A percentile compares a stretch with the other conserved stretches of the same genome.
Conservation (phyloP, 2,329 filamentous ascomycete species). For the Nemania abortiva region DNA sequence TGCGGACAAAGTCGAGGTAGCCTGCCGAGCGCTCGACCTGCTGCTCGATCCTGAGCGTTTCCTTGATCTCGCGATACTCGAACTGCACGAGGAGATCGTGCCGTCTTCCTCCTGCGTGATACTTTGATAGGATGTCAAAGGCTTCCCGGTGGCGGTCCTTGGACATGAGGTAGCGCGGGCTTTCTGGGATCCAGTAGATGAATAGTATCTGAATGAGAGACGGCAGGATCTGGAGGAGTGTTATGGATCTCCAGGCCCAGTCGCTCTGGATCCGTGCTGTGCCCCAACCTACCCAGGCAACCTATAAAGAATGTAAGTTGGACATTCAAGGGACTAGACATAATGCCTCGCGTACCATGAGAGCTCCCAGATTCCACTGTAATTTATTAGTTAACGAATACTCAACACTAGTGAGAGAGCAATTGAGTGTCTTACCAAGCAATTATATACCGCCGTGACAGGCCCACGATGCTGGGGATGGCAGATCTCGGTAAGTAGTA, state of each 20-base stretch:
- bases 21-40: slow-evolving; percentile 60
- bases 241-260: slow-evolving; percentile 77
- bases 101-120: slow-evolving; percentile 71
- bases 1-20: slow-evolving; percentile 72
- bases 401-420: neutral
- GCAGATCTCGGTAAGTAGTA: slow-evolving; percentile 74
- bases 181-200: slow-evolving; percentile 77
- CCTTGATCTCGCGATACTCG: slow-evolving; percentile 74
- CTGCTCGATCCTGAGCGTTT: slow-evolving; percentile 71
- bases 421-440: slow-evolving; percentile 53
- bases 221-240: slow-evolving; percentile 72
- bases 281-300: slow-evolving; percentile 73
- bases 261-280: slow-evolving; percentile 68
- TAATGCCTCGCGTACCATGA: slow-evolving; percentile 47
- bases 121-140: slow-evolving; percentile 69
- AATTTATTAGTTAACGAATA: slow-evolving; percentile 1
- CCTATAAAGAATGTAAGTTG: slow-evolving; percentile 45
- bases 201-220: slow-evolving; percentile 72
- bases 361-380: slow-evolving; percentile 69
- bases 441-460: slow-evolving; percentile 76
- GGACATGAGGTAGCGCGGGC: slow-evolving; percentile 73
- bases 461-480: slow-evolving; percentile 76
- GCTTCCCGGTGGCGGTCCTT: slow-evolving; percentile 74
- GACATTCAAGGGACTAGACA: neutral
- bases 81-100: slow-evolving; percentile 73